Base-by-base conservation (phyloP, 805 yeast genomes). In the Zygotorulaspora chibaensis region DNA sequence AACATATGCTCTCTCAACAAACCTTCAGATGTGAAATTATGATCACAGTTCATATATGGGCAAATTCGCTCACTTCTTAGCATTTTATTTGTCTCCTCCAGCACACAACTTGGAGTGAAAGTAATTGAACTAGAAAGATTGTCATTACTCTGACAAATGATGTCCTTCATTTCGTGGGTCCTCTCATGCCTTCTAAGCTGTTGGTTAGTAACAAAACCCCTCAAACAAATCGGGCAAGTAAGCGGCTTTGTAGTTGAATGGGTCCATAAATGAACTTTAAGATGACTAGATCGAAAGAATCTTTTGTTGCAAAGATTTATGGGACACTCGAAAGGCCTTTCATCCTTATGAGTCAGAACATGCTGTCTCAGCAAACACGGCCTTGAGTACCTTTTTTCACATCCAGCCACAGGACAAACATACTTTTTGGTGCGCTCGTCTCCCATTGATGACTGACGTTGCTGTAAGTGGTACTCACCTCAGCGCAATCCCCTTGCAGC, bases 191-290 rank as follows among this genome's bases (percentile, higher is more conserved):
- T 31, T 13, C 42, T 15, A 10, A 46, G 30, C 26, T 46, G 50
- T 35, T 46, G 49, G 12, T 46, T 46, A 3, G 50, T 46, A 8
- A 42, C 46, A 38, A 46, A 46, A 2, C 50, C 44, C 27, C 42
- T 46, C 26, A 25, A 29, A 18, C 50, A 46, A 23, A 38, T 36
- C 4, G 42, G 36, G 20, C 46, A 46, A 16, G 27, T 38, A n/a
- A 37, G 16, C 13, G 43, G 46, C 13, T 46, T 46, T 8, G n/a
- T 40, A 9, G 0, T 36, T 5, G 50, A 42, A 34, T 42, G 50
- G 12, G 46, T 46, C 46, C 42, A 35, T 25, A 23, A 13, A 26
- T 42, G 50, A 11, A 26, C 43, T 20, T 34, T 42, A 10, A 46
- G 44, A 46, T 46, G 50, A 13, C 44, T 38, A 20, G 28, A 15